These are phyloP conservation scores for Neospermospora avenae DNA, from an alignment of 2,329 filamentous ascomycete genomes.

Conservation along the genomic window DNA sequence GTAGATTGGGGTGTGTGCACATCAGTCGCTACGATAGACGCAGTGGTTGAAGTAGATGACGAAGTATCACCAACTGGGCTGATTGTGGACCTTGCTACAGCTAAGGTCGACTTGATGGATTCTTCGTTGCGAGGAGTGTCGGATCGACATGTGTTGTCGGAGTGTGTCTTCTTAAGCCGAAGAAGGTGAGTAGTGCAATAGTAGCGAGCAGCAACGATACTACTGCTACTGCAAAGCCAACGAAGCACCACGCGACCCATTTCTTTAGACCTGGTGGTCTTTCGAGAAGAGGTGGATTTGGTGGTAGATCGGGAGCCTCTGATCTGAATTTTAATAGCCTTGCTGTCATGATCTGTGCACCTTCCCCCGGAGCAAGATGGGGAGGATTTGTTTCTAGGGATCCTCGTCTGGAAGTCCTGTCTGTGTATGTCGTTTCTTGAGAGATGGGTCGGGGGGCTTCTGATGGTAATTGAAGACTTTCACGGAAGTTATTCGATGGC, in stretches of 20 bases:
- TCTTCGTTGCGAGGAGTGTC: neutral
- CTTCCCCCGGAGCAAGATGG: neutral
- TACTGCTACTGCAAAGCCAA: neutral
- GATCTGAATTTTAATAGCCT: neutral
- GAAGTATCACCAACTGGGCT: neutral
- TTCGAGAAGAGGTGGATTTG: neutral
- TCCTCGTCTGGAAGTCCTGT: neutral
- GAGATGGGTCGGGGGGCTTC: neutral
- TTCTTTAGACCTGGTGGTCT: neutral
- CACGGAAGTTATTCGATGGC: neutral
- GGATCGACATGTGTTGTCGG: neutral
- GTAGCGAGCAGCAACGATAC: neutral
- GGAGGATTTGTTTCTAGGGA: neutral
- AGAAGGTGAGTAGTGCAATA: neutral
- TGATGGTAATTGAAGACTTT: neutral
- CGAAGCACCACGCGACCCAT: neutral
- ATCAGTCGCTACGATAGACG: neutral
- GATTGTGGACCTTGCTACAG: neutral
- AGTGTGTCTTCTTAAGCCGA: neutral
- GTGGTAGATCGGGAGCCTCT: neutral
- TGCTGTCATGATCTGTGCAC: neutral
- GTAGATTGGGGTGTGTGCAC: neutral
- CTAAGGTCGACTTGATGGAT: neutral
- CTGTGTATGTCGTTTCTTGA: neutral
- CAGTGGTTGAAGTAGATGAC: neutral